Conservation (phyloP, 805 yeast genomes). For the Saccharomycodes ludwigii region DNA sequence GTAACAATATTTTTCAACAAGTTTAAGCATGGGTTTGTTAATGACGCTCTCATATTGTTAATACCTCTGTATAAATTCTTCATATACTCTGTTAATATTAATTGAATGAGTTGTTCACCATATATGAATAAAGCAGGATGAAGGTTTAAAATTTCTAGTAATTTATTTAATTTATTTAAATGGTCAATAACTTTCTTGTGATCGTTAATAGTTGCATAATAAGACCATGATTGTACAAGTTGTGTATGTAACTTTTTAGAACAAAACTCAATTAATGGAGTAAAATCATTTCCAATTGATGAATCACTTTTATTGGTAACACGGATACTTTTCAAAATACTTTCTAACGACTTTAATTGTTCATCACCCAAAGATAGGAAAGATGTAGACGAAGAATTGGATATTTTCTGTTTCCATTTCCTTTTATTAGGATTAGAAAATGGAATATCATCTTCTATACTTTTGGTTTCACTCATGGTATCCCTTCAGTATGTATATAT, state of each 20-base stretch:
- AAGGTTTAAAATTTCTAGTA: slow-evolving; percentile 18
- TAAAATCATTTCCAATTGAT: slow-evolving; percentile 16
- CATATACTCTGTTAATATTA: slow-evolving; percentile 41
- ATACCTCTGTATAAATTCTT: slow-evolving; percentile 61
- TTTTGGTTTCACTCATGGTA: too few species aligned
- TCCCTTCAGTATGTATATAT: too few species aligned
- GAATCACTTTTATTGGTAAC: slow-evolving; percentile 10
- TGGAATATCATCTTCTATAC: slow-evolving; percentile 4
- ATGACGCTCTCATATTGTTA: slow-evolving; percentile 40
- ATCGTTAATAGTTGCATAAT: slow-evolving; percentile 35
- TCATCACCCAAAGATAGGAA: not conserved
- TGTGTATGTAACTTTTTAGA: slow-evolving; percentile 25
- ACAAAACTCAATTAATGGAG: slow-evolving; percentile 21
- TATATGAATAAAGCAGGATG: slow-evolving; percentile 10
- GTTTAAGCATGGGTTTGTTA: slow-evolving; percentile 50
- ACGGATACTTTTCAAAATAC: slow-evolving; percentile 10
- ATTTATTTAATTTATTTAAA: slow-evolving; percentile 29
- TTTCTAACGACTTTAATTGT: not conserved
- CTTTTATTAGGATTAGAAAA: slow-evolving; percentile 4
- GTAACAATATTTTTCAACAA: slow-evolving; percentile 40
- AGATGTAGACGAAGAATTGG: not conserved
- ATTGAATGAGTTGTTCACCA: slow-evolving; percentile 26
- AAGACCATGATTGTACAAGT: slow-evolving; percentile 35
- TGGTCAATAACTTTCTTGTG: slow-evolving; percentile 36
- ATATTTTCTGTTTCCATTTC: slow-evolving; percentile 4